phyloP scores from a whole-genome alignment of 495 filamentous ascomycete species.

The Saxophila tyrrhenica region DNA sequence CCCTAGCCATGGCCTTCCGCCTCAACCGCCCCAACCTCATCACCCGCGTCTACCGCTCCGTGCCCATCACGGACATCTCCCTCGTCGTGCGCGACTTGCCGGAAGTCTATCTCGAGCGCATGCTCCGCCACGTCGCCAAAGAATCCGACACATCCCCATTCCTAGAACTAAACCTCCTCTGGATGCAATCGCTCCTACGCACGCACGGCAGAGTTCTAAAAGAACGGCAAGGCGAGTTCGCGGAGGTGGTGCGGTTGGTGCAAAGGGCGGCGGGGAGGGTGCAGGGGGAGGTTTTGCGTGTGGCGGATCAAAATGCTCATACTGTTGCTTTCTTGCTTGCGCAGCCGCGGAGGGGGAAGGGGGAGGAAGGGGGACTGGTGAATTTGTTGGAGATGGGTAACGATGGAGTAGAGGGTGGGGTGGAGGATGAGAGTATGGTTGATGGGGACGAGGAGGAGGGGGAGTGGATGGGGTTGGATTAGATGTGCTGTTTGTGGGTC shows the following conservation, averaged over 20 bases:
- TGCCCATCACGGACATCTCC: conserved; percentile 61
- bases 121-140: conserved; percentile 74
- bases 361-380: conserved; percentile 1
- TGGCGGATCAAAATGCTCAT: conserved; percentile 80
- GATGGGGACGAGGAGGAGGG: conserved; percentile 2
- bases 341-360: conserved; percentile 16
- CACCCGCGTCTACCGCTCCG: conserved; percentile 70
- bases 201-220: conserved; percentile 73
- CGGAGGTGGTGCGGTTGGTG: conserved; percentile 68
- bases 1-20: conserved; percentile 92
- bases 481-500: not conserved
- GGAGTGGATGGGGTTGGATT: conserved; percentile 12
- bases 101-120: conserved; percentile 67
- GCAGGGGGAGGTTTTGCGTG: conserved; percentile 42
- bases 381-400: not conserved
- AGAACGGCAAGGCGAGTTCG: conserved; percentile 62
- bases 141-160: conserved; percentile 85
- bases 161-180: conserved; percentile 84
- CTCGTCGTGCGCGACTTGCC: conserved; percentile 73
- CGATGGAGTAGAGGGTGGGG: not conserved
- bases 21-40: conserved; percentile 71
- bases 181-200: conserved; percentile 77
- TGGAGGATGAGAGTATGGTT: conserved; percentile 3
- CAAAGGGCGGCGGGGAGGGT: conserved; percentile 67
- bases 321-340: conserved; percentile 67